Evolutionary conservation across 1,284 basidiomycete species (phyloP), one percentile per base, ranked within the genome.

Genomic region (Trichosporon sp.): DNA sequence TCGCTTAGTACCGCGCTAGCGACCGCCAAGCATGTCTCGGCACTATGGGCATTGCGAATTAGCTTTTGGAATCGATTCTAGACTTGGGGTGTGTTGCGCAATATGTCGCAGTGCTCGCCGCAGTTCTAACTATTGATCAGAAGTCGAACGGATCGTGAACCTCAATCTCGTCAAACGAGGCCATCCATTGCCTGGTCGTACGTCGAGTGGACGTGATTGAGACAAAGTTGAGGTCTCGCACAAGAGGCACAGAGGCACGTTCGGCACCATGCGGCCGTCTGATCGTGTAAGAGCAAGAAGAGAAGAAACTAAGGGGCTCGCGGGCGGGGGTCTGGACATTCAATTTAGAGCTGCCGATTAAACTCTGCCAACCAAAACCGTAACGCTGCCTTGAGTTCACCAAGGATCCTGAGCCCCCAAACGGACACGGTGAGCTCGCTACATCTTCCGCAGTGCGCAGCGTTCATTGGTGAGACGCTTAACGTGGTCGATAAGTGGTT

Each of bases 61-160:
- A 54, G 19, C 51, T 54, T 54, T 26, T 54, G 51, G 51, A 54
- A 54, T 12, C 51, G 26, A 54, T 54, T 54, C 10, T 21, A 54
- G 26, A 54, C 14, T 54, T 5, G 6, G 21, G 19, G 7, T 54
- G n/a, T 26, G 26, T 26, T 26, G 3, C 46, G 19, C 19, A 54
- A 26, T 54, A 6, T 54, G 51, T 46, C 43, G 43, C 43, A 46
- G 43, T 7, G 38, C 11, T 10, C 38, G 38, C 12, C 38, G 38
- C 38, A 40, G 43, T n/a, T 16, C 16, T n/a, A 14, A 46, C 43
- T n/a, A 1, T n/a, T 46, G 10, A n/a, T 46, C 43, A n/a, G 14
- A n/a, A 4, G 1, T n/a, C 16, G 2, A n/a, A 5, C 16, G n/a
- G 43, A n/a, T 46, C 43, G 43, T 7, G 43, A n/a, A 46, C 16